These are phyloP conservation scores for Schizonepeta tenuifolia DNA, from an alignment of 257 asterid genomes.

Conservation along the genomic window DNA sequence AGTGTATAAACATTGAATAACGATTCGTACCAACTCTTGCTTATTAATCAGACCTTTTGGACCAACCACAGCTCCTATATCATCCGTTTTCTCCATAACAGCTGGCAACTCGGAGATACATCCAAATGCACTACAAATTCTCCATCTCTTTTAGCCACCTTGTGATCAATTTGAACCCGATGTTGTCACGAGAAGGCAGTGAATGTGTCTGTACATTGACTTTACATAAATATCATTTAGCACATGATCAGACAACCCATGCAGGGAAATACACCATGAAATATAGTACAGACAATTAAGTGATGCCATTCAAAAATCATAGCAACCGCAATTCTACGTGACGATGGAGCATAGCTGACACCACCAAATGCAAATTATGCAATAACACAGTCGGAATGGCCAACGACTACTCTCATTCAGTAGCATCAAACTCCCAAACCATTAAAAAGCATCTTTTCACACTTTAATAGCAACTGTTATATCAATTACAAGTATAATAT, in stretches of 20 bases:
- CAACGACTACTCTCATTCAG: background rate
- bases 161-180: conserved; percentile 13
- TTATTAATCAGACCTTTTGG: conserved; percentile 62
- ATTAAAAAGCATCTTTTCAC: background rate
- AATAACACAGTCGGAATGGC: background rate
- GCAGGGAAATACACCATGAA: background rate
- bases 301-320: background rate
- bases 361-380: background rate
- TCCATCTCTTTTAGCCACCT: conserved; percentile 29
- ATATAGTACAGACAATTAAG: background rate
- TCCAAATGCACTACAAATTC: conserved; percentile 16
- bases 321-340: background rate
- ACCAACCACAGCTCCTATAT: conserved; percentile 49
- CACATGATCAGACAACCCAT: background rate
- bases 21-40: conserved; percentile 71
- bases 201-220: conserved; percentile 22
- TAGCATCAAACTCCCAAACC: background rate
- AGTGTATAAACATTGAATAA: conserved; percentile 66
- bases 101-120: conserved; percentile 12
- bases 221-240: conserved; percentile 8
- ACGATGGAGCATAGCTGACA: background rate
- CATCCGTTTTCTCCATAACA: conserved; percentile 48
- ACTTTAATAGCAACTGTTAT: background rate
- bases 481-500: background rate
- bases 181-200: conserved; percentile 7